Evolutionary conservation across 345 rosid genomes (phyloP), one percentile per base, ranked within the genome.

Genomic region (Corchorus capsularis): DNA sequence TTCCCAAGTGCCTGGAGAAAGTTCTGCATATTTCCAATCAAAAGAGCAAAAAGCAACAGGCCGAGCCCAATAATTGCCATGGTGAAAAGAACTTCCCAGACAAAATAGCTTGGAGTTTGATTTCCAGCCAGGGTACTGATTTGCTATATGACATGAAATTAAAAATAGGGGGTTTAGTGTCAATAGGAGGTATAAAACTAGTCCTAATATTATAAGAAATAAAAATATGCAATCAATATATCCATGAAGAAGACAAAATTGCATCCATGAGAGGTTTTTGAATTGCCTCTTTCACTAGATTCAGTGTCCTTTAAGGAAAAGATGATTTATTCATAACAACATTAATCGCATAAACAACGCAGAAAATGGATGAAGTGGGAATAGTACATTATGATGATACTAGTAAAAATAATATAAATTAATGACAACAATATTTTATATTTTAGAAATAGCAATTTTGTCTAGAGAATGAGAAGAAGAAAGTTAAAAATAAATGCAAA

Each of bases 91-190:
- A 95, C 92, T 86, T 95, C 99, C 84, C 88, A 71, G 1, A 86
- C 43, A 77, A 86, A 90, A 83, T 91, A 93, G 88, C 99, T 95
- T 9, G 99, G 99, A 39, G 0, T 15, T 81, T 71, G 98, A 79
- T 91, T 95, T 75, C 99, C 99, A 57, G 97, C 99, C 60, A 95
- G 91, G 50, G 98, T 93, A 77, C 99, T 93, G 85, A 95, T 93
- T 95, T 95, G 99, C 99, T 95, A 82, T 80, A 78, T 8, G 55
- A 79, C 65, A 71, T 59, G 35, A 63, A 60, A 55, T 46, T 60
- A 56, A 32, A 78, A 3, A 75, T 6, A 22, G 15, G 22, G 72
- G 43, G 43, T 6, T 27, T 27, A 27, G 27, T 4, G 6, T 74
- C 41, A 73, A 63, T 8, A 70, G 6, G 11, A 52, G 16, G n/a